A percentile compares a stretch with the other conserved stretches of the same genome.
These are phyloP conservation scores for Aspergillus haitiensis DNA, from an alignment of 495 filamentous ascomycete species.

Conservation along the genomic window DNA sequence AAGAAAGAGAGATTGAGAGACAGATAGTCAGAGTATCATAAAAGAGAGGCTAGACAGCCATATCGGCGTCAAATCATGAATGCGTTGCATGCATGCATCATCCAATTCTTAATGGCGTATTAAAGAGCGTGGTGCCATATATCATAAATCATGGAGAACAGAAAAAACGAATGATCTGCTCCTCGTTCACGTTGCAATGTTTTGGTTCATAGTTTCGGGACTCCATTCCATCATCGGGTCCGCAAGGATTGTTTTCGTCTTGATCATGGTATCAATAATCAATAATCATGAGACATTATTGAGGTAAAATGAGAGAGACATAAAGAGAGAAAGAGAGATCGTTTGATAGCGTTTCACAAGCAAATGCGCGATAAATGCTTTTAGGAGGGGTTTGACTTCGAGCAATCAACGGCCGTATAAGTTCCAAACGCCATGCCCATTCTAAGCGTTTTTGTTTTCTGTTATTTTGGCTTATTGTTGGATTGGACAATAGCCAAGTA, in stretches of 20 bases:
- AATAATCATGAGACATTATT: conserved; percentile 25
- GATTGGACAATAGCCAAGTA: too few species aligned
- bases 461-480: too few species aligned
- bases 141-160: background rate
- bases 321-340: conserved; percentile 2
- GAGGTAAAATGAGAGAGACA: conserved; percentile 7
- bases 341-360: conserved; percentile 10
- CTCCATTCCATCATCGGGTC: conserved; percentile 7
- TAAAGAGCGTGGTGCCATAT: background rate
- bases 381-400: conserved; percentile 4
- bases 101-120: background rate
- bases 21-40: too few species aligned
- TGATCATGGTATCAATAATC: conserved; percentile 2
- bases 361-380: conserved; percentile 10
- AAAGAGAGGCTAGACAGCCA: background rate
- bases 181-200: background rate
- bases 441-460: conserved; percentile 4
- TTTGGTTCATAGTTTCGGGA: background rate
- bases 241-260: conserved; percentile 5
- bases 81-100: conserved; percentile 2
- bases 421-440: conserved; percentile 14
- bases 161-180: background rate
- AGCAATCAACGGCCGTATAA: conserved; percentile 9
- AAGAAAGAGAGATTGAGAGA: background rate
- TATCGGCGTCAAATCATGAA: conserved; percentile 5